Evolutionary conservation across 331 rosid species (phyloP).

Genomic region (Dryas integrifolia): DNA sequence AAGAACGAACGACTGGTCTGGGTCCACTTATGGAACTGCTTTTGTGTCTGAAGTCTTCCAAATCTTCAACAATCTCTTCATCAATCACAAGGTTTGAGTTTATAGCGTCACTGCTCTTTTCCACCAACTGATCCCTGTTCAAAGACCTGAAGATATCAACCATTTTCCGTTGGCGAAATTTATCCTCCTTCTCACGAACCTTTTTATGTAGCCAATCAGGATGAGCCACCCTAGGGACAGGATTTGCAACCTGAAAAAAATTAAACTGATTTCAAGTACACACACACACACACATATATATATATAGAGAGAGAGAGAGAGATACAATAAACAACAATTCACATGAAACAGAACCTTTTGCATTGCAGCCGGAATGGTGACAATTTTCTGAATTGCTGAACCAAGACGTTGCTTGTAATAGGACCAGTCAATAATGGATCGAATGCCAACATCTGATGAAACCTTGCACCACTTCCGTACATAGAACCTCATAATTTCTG

Average conservation of each 20-base stretch:
- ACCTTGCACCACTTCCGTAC: constrained; percentile 98
- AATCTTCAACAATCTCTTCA: constrained; percentile 52
- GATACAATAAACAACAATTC: constrained; percentile 9
- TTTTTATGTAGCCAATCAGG: constrained; percentile 99
- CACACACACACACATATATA: too few species aligned
- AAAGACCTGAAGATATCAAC: constrained; percentile 59
- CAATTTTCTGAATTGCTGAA: constrained; percentile 88
- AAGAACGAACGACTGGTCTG: constrained; percentile 73
- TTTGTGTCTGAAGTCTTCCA: constrained; percentile 81
- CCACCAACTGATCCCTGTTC: constrained; percentile 36
- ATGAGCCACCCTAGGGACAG: constrained; percentile 92
- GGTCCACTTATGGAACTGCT: constrained; percentile 49
- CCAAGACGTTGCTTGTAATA: constrained; percentile 94
- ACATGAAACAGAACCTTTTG: constrained; percentile 68
- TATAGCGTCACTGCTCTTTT: constrained; percentile 43
- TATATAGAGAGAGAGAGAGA: constrained; percentile 3
- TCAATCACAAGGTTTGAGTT: constrained; percentile 23
- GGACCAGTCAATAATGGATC: constrained; percentile 95
- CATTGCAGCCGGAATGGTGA: constrained; percentile 99
- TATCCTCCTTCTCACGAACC: constrained; percentile 96
- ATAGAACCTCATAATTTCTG: constrained; percentile 89
- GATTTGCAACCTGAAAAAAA: constrained; percentile 73
- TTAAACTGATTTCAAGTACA: constrained; percentile 29
- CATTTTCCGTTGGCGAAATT: constrained; percentile 78
- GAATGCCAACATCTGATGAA: constrained; percentile 81